Conservation (phyloP, 202 grass and related monocot genomes). For the Musa balbisiana region DNA sequence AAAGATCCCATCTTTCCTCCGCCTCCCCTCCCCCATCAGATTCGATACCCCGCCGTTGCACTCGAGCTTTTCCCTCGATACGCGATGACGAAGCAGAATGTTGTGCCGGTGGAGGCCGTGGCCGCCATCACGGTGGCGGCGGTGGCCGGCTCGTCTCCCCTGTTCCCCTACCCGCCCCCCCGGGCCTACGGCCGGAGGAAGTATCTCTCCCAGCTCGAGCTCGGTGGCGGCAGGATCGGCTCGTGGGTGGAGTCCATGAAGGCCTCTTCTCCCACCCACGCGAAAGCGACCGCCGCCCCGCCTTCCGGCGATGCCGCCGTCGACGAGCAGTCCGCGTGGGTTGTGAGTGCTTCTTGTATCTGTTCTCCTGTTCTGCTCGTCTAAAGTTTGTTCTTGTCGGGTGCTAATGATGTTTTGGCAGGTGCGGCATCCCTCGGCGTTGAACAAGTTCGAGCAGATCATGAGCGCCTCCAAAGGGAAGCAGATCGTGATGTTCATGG, state of each 20-base stretch:
- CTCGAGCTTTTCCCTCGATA: neutral
- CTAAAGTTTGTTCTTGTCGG: neutral
- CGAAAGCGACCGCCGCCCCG: slow-evolving; percentile 43
- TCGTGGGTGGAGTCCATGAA: slow-evolving; percentile 74
- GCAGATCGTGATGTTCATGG: slow-evolving; percentile 80
- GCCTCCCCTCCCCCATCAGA: neutral
- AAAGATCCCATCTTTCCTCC: neutral
- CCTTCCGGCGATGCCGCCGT: slow-evolving; percentile 21
- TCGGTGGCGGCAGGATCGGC: slow-evolving; percentile 19
- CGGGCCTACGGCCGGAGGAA: slow-evolving; percentile 30
- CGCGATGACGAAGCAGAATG: slow-evolving; percentile 77
- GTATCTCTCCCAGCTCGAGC: slow-evolving; percentile 47
- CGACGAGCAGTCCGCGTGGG: slow-evolving; percentile 47
- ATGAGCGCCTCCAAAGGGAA: slow-evolving; percentile 58
- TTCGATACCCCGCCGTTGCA: no score
- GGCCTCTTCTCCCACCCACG: slow-evolving; percentile 70
- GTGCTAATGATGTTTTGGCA: slow-evolving; percentile 4
- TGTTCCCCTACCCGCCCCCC: slow-evolving; percentile 59
- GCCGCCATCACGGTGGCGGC: slow-evolving; percentile 25
- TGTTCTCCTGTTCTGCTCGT: neutral
- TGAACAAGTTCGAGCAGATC: slow-evolving; percentile 63
- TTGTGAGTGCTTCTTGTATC: slow-evolving; percentile 24
- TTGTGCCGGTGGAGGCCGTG: slow-evolving; percentile 42
- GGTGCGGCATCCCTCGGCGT: slow-evolving; percentile 61
- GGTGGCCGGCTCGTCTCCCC: slow-evolving; percentile 28